Percentiles rank a stretch among this genome's conserved stretches.
phyloP scores from a whole-genome alignment of 2,329 filamentous ascomycete species.

The Fusarium solani-melongenae region DNA sequence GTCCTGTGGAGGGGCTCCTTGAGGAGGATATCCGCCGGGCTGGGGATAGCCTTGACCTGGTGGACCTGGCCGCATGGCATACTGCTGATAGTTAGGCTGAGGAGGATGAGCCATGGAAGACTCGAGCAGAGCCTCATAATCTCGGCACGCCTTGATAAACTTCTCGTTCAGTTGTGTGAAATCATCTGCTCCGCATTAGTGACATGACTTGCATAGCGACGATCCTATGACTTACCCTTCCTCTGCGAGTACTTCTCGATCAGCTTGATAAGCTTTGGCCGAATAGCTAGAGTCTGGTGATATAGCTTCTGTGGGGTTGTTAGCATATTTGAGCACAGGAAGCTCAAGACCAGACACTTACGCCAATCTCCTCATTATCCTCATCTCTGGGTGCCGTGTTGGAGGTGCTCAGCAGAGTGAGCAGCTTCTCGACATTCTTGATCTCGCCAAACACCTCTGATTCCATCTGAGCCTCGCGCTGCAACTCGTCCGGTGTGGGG shows the following conservation, averaged over 20 bases:
- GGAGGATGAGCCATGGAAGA: slow-evolving; percentile 96
- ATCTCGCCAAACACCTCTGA: slow-evolving; percentile 73
- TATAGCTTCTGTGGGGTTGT: slow-evolving; percentile 73
- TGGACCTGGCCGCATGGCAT: slow-evolving; percentile 64
- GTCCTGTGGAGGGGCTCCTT: slow-evolving; percentile 63
- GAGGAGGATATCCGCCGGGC: slow-evolving; percentile 53
- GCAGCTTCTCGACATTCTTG: slow-evolving; percentile 74
- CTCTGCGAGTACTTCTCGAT: slow-evolving; percentile 99
- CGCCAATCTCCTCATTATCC: slow-evolving; percentile 97
- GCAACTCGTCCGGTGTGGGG: slow-evolving; percentile 92
- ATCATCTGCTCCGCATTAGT: slow-evolving; percentile 73
- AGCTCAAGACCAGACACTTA: slow-evolving; percentile 49
- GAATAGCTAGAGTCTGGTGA: slow-evolving; percentile 91
- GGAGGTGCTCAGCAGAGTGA: slow-evolving; percentile 91
- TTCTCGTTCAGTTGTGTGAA: slow-evolving; percentile 99
- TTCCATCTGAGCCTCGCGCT: slow-evolving; percentile 97
- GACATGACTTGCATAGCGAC: not conserved
- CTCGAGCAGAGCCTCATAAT: slow-evolving; percentile 96
- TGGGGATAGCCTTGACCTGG: slow-evolving; percentile 59
- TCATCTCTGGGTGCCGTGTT: slow-evolving; percentile 83
- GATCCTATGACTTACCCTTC: slow-evolving; percentile 73
- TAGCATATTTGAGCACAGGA: slow-evolving; percentile 40
- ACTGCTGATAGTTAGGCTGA: slow-evolving; percentile 80
- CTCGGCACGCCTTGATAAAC: slow-evolving; percentile 97
- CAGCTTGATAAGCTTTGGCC: slow-evolving; percentile 95